These are phyloP conservation scores for Picochlorum costavermella DNA, from an alignment of 139 green algal species.

Conservation along the genomic window DNA sequence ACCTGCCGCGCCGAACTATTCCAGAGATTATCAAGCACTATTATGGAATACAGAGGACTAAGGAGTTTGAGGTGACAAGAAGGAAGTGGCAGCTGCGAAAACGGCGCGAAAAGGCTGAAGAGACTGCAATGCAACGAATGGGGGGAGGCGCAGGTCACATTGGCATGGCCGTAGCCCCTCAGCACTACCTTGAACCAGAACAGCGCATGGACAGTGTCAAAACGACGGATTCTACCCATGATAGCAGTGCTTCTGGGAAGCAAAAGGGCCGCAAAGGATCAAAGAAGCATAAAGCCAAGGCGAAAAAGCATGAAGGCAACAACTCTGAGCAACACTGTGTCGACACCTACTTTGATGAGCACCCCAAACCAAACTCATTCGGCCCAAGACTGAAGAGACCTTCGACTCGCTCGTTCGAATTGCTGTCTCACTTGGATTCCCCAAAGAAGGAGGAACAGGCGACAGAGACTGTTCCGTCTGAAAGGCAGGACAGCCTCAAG, in stretches of 20 bases:
- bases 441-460: too few species aligned
- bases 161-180: constrained; percentile 1
- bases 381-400: too few species aligned
- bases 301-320: background rate
- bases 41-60: constrained; percentile 72
- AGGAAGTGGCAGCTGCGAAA: constrained; percentile 88
- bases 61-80: constrained; percentile 74
- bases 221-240: background rate
- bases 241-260: background rate
- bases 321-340: background rate
- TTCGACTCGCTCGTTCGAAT: too few species aligned
- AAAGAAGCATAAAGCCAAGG: background rate
- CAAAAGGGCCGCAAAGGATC: background rate
- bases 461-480: too few species aligned
- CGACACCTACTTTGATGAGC: too few species aligned
- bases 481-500: too few species aligned
- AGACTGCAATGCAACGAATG: constrained; percentile 1
- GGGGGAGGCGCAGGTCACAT: constrained; percentile 4
- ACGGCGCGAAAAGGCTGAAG: constrained; percentile 53
- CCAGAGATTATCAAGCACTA: constrained; percentile 72
- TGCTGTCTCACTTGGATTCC: too few species aligned
- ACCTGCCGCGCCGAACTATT: constrained; percentile 56
- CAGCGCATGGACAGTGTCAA: background rate
- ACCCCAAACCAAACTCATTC: too few species aligned
- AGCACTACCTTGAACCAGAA: background rate